Base-by-base conservation (phyloP, 2,329 filamentous ascomycete species). In the Coniochaeta hoffmannii region DNA sequence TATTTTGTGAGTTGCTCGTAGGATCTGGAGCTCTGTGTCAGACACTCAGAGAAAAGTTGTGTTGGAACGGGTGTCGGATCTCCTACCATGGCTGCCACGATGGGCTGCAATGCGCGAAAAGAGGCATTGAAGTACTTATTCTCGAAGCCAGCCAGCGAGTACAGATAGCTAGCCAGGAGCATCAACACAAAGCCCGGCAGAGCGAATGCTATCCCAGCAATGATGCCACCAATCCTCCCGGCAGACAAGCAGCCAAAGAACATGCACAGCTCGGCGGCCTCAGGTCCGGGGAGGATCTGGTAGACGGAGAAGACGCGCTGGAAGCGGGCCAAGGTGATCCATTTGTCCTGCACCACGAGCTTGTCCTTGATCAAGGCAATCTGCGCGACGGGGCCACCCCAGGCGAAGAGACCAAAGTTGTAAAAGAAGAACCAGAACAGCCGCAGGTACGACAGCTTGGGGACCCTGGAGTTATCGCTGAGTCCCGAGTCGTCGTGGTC, bases 361-460 rank as follows among this genome's bases (percentile, higher is more conserved):
- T 60, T 65, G 55, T 69, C 65, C 58, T 69, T 70, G 56, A 70
- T 68, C 32, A 69, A 55, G 26, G 66, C 66, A 50, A 70, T 70
- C 56, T 70, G 66, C 6, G 66, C 67, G 22, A 70, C 66, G 7
- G 68, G 65, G 24, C 67, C 66, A 31, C 66, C 67, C 66, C 66
- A 70, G 44, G 67, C 66, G 59, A 69, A 69, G 54, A 67, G 62
- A 34, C 67, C 66, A 56, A 70, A 69, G 58, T 68, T 67, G 57
- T 65, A 67, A 57, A 69, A 69, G 62, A 70, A 69, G 56, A 67
- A 68, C 66, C 66, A 70, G 58, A 69, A 69, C 31, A 69, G 61
- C 55, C 60, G 56, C 8, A 55, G 57, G 32, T 64, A 61, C 15
- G 66, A 64, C 50, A 69, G 57, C 26, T 58, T 58, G 28, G 66